Base-by-base conservation (phyloP, 768 basidiomycete species). In the Inosperma sp. region DNA sequence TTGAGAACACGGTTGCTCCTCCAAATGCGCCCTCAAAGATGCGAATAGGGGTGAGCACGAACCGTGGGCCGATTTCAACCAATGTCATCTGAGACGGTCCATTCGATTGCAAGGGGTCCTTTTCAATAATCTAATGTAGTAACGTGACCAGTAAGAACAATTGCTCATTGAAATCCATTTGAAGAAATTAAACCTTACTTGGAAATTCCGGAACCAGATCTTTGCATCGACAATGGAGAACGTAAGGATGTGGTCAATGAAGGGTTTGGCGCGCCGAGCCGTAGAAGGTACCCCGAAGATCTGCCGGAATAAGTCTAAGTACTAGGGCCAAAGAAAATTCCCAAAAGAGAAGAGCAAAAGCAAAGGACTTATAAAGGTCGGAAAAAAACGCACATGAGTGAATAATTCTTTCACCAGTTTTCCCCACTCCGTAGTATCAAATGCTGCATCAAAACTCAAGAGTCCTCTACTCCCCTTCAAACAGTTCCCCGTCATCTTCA, bases 401-500 rank as follows among this genome's bases (percentile, higher is more conserved):
- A 95, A 91, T 45, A 98, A 71, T 72, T 99, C 96, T 72, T 94
- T 97, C 52, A 86, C 85, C 62, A 94, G 67, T 55, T 76, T 80
- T 29, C 84, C 88, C 83, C 86, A 93, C 70, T 88, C 92, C 46
- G 81, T 86, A 45, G 88, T 82, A 39, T 97, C 92, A 67, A 96
- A 98, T 35, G 75, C 81, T 53, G 84, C 80, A 69, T 96, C 94
- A 65, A 99, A 99, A 64, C 88, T 90, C 56, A 98, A 71, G 48
- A 98, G 72, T 4, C 94, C 95, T 47, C 96, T 74, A 62, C 89
- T 90, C 14, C 96, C 96, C 70, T 95, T 96, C 58, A 99, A 69
- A 68, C 96, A 99, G 67, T 99, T 98, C 26, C 96, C 96, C 6
- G 93, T 95, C 94, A 99, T 89, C 74, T 98, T 98, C 57, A 99